phyloP scores from a whole-genome alignment of 495 filamentous ascomycete genomes.

The Aspergillus diversus region DNA sequence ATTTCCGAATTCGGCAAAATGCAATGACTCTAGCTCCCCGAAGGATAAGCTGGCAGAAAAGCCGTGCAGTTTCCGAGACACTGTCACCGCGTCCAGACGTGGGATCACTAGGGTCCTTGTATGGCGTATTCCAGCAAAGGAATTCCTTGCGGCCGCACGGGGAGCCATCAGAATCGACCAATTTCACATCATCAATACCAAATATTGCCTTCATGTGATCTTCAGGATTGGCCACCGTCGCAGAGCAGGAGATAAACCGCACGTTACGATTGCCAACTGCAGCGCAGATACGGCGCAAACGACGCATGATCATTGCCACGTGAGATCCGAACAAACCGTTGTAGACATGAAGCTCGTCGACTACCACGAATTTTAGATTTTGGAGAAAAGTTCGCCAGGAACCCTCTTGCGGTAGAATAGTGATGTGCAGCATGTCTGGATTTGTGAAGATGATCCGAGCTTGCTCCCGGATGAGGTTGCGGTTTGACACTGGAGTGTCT shows the following conservation, averaged over 20 bases:
- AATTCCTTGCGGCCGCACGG: slow-evolving; percentile 95
- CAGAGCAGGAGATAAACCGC: slow-evolving; percentile 95
- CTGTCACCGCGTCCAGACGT: slow-evolving; percentile 83
- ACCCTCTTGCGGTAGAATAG: slow-evolving; percentile 89
- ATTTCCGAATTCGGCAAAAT: slow-evolving; percentile 84
- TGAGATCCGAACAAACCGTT: slow-evolving; percentile 94
- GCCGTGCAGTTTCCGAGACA: slow-evolving; percentile 78
- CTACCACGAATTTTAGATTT: slow-evolving; percentile 87
- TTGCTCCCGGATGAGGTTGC: slow-evolving; percentile 82
- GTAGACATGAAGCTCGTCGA: slow-evolving; percentile 93
- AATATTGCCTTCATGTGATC: slow-evolving; percentile 94
- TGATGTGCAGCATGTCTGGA: slow-evolving; percentile 96
- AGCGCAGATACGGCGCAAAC: slow-evolving; percentile 85
- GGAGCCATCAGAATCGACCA: slow-evolving; percentile 91
- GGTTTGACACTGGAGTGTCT: slow-evolving; percentile 81
- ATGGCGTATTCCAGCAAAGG: slow-evolving; percentile 97
- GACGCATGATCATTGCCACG: slow-evolving; percentile 92
- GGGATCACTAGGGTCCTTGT: slow-evolving; percentile 86
- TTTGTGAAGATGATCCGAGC: slow-evolving; percentile 97
- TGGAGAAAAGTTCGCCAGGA: slow-evolving; percentile 86
- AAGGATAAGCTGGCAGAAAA: slow-evolving; percentile 89
- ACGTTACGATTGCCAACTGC: slow-evolving; percentile 87
- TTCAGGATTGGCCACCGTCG: slow-evolving; percentile 92
- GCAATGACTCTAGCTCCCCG: slow-evolving; percentile 92
- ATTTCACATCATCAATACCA: slow-evolving; percentile 74